Percentiles rank a stretch among this genome's conserved stretches.
These are phyloP conservation scores for Fusarium torulosum DNA, from an alignment of 2,329 filamentous ascomycete genomes.

Conservation along the genomic window DNA sequence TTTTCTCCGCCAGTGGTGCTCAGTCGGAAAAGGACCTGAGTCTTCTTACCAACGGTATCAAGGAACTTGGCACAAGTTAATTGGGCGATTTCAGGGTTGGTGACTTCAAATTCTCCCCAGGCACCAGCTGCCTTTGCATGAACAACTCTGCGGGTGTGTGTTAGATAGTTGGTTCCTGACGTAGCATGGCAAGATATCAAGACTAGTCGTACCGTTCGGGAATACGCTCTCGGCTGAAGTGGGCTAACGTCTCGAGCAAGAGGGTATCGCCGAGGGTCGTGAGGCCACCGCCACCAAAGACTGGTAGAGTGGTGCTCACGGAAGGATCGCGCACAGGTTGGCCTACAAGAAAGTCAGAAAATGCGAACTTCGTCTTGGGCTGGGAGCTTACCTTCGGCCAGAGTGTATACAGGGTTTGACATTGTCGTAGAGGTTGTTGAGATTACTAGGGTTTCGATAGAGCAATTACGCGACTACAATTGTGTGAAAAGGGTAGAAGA, in stretches of 20 bases:
- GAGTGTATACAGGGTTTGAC: slow-evolving; percentile 19
- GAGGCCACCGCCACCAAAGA: slow-evolving; percentile 19
- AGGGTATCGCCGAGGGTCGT: slow-evolving; percentile 19
- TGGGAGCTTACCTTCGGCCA: not conserved
- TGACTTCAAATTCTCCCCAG: slow-evolving; percentile 70
- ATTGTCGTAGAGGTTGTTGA: not conserved
- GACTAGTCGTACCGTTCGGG: not conserved
- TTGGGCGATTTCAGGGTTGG: slow-evolving; percentile 63
- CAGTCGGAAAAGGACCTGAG: slow-evolving; percentile 72
- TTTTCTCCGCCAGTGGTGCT: slow-evolving; percentile 77
- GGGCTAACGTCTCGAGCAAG: slow-evolving; percentile 13
- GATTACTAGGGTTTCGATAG: not conserved
- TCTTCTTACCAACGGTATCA: slow-evolving; percentile 64
- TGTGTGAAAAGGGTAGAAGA: not conserved
- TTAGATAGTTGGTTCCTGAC: not conserved
- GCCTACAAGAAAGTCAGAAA: not conserved
- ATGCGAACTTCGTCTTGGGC: fast-evolving
- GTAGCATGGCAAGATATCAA: not conserved
- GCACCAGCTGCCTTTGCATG: slow-evolving; percentile 56
- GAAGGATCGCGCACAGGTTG: slow-evolving; percentile 23
- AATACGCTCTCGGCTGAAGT: slow-evolving; percentile 22
- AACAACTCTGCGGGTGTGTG: slow-evolving; percentile 39
- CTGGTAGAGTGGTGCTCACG: slow-evolving; percentile 14
- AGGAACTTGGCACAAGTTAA: slow-evolving; percentile 66
- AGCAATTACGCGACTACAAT: too few species aligned